Percentiles rank a stretch among this genome's conserved stretches.
Conservation (phyloP, 768 basidiomycete genomes). For the Coprinellus micaceus region DNA sequence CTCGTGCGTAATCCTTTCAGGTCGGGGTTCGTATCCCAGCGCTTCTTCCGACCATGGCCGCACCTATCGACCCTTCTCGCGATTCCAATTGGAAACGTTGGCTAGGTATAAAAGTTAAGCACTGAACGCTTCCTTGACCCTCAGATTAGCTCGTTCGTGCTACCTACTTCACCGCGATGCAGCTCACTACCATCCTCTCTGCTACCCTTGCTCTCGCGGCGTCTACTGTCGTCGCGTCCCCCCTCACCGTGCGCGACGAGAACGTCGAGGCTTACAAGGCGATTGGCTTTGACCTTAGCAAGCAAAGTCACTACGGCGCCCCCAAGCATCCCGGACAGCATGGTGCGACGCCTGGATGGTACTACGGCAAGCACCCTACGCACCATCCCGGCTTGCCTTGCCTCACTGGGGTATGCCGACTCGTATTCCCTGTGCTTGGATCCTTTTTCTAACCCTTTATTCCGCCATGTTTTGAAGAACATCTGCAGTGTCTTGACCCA, state of each 20-base stretch:
- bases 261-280: slow-evolving; percentile 16
- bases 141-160: too few species aligned
- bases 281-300: slow-evolving; percentile 20
- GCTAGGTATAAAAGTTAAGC: neutral
- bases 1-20: neutral
- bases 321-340: slow-evolving; percentile 35
- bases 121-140: too few species aligned
- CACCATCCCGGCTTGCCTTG: slow-evolving; percentile 27
- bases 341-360: slow-evolving; percentile 38
- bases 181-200: neutral
- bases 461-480: slow-evolving; percentile 21
- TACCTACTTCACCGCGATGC: neutral
- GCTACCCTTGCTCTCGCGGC: neutral
- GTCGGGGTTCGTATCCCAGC: too few species aligned
- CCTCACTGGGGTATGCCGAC: slow-evolving; percentile 28
- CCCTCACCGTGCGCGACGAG: neutral
- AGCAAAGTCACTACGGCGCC: slow-evolving; percentile 28
- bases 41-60: too few species aligned
- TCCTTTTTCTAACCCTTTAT: neutral
- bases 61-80: too few species aligned
- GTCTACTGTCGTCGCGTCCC: neutral
- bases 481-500: slow-evolving; percentile 35
- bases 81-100: neutral
- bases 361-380: slow-evolving; percentile 31
- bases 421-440: too few species aligned